phyloP scores from a whole-genome alignment of 495 filamentous ascomycete genomes.

The Chaetomium tenue region DNA sequence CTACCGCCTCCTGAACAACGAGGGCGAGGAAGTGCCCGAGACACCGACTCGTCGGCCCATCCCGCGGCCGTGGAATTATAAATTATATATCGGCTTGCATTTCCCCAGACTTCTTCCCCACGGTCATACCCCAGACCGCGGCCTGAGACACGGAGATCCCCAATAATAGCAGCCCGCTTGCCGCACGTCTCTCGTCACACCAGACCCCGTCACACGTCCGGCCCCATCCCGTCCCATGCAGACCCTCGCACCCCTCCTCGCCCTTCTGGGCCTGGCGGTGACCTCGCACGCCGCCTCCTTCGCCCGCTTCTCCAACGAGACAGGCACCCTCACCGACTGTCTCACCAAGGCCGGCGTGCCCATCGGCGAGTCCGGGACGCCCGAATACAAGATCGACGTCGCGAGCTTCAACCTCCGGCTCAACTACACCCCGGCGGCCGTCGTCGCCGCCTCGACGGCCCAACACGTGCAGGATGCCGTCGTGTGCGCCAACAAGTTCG shows the following conservation, averaged over 20 bases:
- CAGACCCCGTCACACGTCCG: slow-evolving; percentile 8
- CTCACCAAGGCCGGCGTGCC: slow-evolving; percentile 38
- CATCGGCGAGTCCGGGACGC: slow-evolving; percentile 34
- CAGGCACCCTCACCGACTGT: slow-evolving; percentile 41
- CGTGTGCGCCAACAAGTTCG: slow-evolving; percentile 39
- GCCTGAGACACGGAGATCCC: slow-evolving; percentile 25
- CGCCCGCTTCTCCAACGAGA: slow-evolving; percentile 20
- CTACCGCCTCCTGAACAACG: slow-evolving; percentile 15
- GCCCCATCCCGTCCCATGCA: slow-evolving; percentile 17
- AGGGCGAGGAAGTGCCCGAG: slow-evolving; percentile 21
- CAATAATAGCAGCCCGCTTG: not conserved
- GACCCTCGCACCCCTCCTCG: slow-evolving; percentile 17
- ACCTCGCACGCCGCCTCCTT: slow-evolving; percentile 21
- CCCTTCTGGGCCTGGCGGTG: slow-evolving; percentile 30
- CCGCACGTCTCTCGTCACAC: not conserved
- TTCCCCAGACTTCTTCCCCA: slow-evolving; percentile 34
- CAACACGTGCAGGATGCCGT: slow-evolving; percentile 46
- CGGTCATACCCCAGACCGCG: not conserved
- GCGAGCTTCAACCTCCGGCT: slow-evolving; percentile 45
- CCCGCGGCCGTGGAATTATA: slow-evolving; percentile 5
- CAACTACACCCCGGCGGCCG: slow-evolving; percentile 40
- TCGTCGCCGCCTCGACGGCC: slow-evolving; percentile 40
- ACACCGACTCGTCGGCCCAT: slow-evolving; percentile 16
- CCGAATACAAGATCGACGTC: slow-evolving; percentile 43
- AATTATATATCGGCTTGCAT: slow-evolving; percentile 31